Conservation (phyloP, 2,329 filamentous ascomycete species). For the Pseudogymnoascus sp. region DNA sequence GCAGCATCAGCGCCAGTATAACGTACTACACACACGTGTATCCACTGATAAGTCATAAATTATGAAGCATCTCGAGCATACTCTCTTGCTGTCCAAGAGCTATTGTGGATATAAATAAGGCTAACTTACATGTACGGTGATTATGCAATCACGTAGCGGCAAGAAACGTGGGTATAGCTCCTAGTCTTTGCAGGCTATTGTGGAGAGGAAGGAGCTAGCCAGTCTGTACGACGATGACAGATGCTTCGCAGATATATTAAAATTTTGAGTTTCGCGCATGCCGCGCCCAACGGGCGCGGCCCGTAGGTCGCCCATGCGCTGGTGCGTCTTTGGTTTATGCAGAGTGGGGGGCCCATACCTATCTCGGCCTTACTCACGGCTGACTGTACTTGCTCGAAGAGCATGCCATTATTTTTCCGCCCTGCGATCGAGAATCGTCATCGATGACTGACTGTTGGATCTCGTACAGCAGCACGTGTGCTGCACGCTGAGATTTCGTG, state of each 20-base stretch:
- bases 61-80: neutral
- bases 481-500: neutral
- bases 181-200: neutral
- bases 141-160: neutral
- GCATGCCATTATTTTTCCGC: neutral
- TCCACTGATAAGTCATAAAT: conserved; percentile 4
- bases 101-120: neutral
- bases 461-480: neutral
- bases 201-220: neutral
- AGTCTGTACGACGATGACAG: neutral
- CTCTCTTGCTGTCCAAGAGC: neutral
- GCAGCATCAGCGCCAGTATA: neutral
- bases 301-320: neutral
- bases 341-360: neutral
- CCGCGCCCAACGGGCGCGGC: neutral
- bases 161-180: neutral
- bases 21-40: neutral
- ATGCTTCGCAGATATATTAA: neutral
- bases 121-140: neutral
- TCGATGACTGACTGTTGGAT: neutral
- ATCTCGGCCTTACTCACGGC: neutral
- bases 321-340: neutral
- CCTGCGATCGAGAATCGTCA: neutral
- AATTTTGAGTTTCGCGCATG: neutral
- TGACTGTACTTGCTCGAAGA: neutral